Percentiles rank a stretch among this genome's conserved stretches.
These are phyloP conservation scores for Trypanosoma grayi DNA, from an alignment of 208 protist genomes.

Conservation along the genomic window DNA sequence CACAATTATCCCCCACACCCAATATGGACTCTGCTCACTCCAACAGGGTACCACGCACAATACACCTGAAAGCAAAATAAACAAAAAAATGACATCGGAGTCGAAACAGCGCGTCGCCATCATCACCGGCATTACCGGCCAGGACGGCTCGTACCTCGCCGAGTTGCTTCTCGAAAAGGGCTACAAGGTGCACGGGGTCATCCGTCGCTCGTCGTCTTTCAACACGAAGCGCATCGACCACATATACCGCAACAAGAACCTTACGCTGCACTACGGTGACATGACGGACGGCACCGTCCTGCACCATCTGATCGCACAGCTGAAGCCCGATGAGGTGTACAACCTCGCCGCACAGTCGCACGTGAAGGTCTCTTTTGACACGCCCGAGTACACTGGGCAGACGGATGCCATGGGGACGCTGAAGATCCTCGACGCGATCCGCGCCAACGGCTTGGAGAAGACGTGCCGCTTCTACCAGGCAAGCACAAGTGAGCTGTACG, in stretches of 20 bases:
- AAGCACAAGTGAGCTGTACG: slow-evolving; percentile 89
- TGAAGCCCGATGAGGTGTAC: slow-evolving; percentile 89
- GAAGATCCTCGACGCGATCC: slow-evolving; percentile 92
- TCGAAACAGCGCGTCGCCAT: slow-evolving; percentile 53
- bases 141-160: slow-evolving; percentile 71
- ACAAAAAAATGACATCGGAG: background rate
- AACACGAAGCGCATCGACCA: slow-evolving; percentile 93
- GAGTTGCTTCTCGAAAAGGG: slow-evolving; percentile 76
- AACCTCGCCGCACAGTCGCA: slow-evolving; percentile 93
- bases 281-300: slow-evolving; percentile 89
- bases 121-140: slow-evolving; percentile 93
- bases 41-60: no score
- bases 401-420: slow-evolving; percentile 91
- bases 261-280: slow-evolving; percentile 92
- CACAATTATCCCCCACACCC: no score
- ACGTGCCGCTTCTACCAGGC: slow-evolving; percentile 81
- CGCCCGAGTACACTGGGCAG: slow-evolving; percentile 94
- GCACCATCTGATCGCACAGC: slow-evolving; percentile 58
- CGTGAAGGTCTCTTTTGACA: slow-evolving; percentile 96
- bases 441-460: slow-evolving; percentile 60
- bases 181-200: slow-evolving; percentile 93
- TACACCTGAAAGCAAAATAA: slow-evolving; percentile 22
- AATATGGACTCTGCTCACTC: no score
- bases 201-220: slow-evolving; percentile 88
- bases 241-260: slow-evolving; percentile 56